Percentiles rank a stretch among this genome's conserved stretches.
These are phyloP conservation scores for Candida tammaniensis DNA, from an alignment of 805 yeast genomes.

Conservation along the genomic window DNA sequence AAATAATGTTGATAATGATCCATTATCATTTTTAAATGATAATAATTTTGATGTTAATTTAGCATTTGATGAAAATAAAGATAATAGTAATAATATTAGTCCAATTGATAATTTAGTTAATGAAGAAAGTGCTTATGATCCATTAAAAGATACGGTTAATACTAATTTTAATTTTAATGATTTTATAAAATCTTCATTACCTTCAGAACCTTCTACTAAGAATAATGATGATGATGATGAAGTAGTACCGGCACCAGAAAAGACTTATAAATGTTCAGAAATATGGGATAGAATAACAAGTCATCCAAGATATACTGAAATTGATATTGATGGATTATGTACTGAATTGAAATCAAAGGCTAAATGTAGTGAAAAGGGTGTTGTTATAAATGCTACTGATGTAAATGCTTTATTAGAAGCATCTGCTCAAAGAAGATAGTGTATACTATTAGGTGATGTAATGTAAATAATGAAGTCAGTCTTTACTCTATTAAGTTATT, in stretches of 20 bases:
- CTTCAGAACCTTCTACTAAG: conserved; percentile 19
- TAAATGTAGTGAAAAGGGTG: conserved; percentile 91
- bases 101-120: conserved; percentile 45
- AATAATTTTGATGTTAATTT: conserved; percentile 52
- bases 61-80: conserved; percentile 39
- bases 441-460: conserved; percentile 1
- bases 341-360: conserved; percentile 87
- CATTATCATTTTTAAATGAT: conserved; percentile 47
- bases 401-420: conserved; percentile 55
- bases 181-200: conserved; percentile 30
- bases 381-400: conserved; percentile 77
- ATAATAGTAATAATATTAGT: conserved; percentile 23
- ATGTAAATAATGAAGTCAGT: conserved; percentile 5
- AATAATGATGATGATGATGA: conserved; percentile 24
- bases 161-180: conserved; percentile 37
- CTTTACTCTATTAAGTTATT: too few species aligned
- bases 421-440: conserved; percentile 17
- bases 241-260: conserved; percentile 70
- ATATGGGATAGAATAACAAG: conserved; percentile 95
- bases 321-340: conserved; percentile 94
- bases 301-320: conserved; percentile 89
- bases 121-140: conserved; percentile 59
- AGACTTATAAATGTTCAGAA: conserved; percentile 72
- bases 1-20: conserved; percentile 27
- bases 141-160: conserved; percentile 35